Base-by-base conservation (phyloP, 768 basidiomycete genomes). In the Tremella fuciformis region DNA sequence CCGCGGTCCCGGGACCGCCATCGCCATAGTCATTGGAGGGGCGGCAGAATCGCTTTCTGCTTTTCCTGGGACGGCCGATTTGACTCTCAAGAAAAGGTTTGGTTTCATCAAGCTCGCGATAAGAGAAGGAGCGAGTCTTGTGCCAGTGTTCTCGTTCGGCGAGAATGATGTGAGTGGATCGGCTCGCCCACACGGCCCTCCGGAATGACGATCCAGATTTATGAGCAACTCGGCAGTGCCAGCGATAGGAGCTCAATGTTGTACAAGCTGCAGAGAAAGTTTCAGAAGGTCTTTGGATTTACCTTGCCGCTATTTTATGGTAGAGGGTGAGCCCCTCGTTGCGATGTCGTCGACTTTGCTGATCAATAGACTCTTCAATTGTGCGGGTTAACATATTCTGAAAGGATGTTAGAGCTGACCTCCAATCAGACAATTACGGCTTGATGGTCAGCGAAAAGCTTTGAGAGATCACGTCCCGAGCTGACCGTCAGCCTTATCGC, bases 241-340 rank as follows among this genome's bases (percentile, higher is more conserved):
- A 99, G 97, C 71, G 86, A 91, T 69, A 88, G 86, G 67, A 94
- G 93, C 1, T 96, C 94, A 1, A 86, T 86, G 16, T 77, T 96
- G 22, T 89, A 91, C 77, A 83, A 81, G 11, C 69, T 96, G 6
- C 94, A 99, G 78, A 88, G 89, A 75, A 86, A 85, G 71, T 97
- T 99, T 76, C 91, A 98, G 76, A 84, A 81, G 50, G 77, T 89
- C 42, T 97, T 99, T 67, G 94, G 94, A 4, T 99, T 98, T 75
- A 99, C 94, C 0, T 78, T 99, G 11, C 94, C 96, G 0, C 79
- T 99, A n/a, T 99, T 99, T 78, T 94, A 96, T 73, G 96, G 96
- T 1, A 81, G 96, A 59, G 94, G 94, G 73, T 76, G 59, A 69
- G 76, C 68, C 16, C 18, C 11, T 40, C n/a, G 16, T n/a, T n/a